Conservation (phyloP, 805 yeast species). For the Martiniozyma abietophila region DNA sequence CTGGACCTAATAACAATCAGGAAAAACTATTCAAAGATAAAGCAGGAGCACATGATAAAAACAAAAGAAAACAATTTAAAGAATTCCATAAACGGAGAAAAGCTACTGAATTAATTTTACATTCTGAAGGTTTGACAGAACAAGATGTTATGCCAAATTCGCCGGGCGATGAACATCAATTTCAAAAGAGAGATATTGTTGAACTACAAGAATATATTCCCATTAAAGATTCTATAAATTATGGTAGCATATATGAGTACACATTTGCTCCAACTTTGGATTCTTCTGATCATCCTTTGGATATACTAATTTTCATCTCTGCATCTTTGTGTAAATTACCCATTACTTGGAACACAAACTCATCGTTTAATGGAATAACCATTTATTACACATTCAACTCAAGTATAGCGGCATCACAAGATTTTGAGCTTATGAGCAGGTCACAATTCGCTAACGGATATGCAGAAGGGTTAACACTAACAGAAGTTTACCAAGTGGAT, state of each 20-base stretch:
- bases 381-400: constrained; percentile 22
- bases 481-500: background rate
- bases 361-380: constrained; percentile 17
- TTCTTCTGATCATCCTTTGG: constrained; percentile 25
- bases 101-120: too few relatives aligned
- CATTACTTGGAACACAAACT: constrained; percentile 7
- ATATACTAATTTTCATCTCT: constrained; percentile 39
- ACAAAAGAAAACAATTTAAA: too few relatives aligned
- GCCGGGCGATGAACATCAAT: too few relatives aligned
- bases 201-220: constrained; percentile 9
- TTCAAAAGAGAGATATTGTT: constrained; percentile 2
- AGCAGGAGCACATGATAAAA: too few relatives aligned
- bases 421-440: constrained; percentile 10
- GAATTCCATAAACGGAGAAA: too few relatives aligned
- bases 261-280: constrained; percentile 4
- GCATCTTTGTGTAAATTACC: constrained; percentile 41
- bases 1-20: too few relatives aligned
- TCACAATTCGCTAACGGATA: constrained; percentile 20
- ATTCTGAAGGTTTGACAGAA: too few relatives aligned
- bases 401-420: constrained; percentile 9
- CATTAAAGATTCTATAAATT: constrained; percentile 9
- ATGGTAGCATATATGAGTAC: constrained; percentile 5
- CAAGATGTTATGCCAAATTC: too few relatives aligned
- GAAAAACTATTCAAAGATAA: too few relatives aligned
- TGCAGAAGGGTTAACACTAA: constrained; percentile 16